These are phyloP conservation scores for Epichloe hybrida DNA, from an alignment of 2,329 filamentous ascomycete genomes.

Conservation along the genomic window DNA sequence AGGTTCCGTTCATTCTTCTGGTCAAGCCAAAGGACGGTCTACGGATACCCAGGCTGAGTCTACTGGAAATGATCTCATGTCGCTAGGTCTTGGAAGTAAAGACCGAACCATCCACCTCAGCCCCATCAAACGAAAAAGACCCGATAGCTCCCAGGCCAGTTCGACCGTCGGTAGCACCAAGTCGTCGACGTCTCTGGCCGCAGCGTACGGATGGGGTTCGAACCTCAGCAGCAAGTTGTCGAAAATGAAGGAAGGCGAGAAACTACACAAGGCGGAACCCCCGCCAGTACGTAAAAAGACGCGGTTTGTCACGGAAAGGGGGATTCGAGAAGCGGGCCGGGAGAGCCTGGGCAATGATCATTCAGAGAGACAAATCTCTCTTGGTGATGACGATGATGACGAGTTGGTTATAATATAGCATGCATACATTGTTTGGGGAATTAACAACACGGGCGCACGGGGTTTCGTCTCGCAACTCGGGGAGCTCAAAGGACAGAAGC, in stretches of 20 bases:
- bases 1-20: neutral
- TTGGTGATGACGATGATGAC: slow-evolving; percentile 35
- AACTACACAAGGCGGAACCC: slow-evolving; percentile 21
- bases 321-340: slow-evolving; percentile 62
- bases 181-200: slow-evolving; percentile 4
- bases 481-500: neutral
- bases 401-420: slow-evolving; percentile 35
- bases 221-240: slow-evolving; percentile 41
- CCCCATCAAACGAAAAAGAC: slow-evolving; percentile 48
- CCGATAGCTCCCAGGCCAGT: slow-evolving; percentile 30
- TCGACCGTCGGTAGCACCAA: slow-evolving; percentile 14
- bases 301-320: slow-evolving; percentile 64
- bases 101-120: slow-evolving; percentile 39
- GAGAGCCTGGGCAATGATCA: slow-evolving; percentile 54
- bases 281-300: slow-evolving; percentile 56
- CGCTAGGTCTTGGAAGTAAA: slow-evolving; percentile 19
- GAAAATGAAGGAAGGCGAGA: slow-evolving; percentile 49
- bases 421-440: slow-evolving; percentile 6
- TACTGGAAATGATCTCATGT: slow-evolving; percentile 27
- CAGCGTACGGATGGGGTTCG: slow-evolving; percentile 42
- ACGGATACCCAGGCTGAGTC: slow-evolving; percentile 14
- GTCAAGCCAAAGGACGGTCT: neutral
- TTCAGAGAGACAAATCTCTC: slow-evolving; percentile 18
- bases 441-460: neutral
- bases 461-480: neutral